phyloP scores from a whole-genome alignment of 2,329 filamentous ascomycete species.

The Pleurostoma richardsiae region DNA sequence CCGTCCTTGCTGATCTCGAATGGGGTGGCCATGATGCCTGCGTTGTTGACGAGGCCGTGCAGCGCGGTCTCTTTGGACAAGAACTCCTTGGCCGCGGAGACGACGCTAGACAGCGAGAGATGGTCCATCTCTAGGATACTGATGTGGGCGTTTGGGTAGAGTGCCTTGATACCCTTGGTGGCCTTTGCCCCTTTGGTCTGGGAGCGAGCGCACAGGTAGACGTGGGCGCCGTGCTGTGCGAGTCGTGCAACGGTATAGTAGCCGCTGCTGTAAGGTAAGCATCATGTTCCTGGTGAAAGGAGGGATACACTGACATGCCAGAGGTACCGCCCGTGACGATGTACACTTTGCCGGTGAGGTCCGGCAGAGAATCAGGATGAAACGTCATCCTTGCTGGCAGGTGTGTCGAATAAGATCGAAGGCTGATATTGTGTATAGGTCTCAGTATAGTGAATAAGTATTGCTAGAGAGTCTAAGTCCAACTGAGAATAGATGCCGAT shows the following conservation, averaged over 20 bases:
- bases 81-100: constrained; percentile 25
- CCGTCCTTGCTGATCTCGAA: constrained; percentile 27
- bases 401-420: background rate
- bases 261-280: constrained; percentile 17
- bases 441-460: background rate
- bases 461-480: background rate
- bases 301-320: background rate
- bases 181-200: constrained; percentile 23
- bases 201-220: constrained; percentile 31
- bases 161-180: constrained; percentile 23
- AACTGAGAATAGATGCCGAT: background rate
- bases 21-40: constrained; percentile 23
- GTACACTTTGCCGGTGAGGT: constrained; percentile 7
- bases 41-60: constrained; percentile 27
- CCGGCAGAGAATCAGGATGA: constrained; percentile 12
- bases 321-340: constrained; percentile 7
- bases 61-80: constrained; percentile 18
- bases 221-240: constrained; percentile 29
- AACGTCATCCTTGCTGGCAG: constrained; percentile 5
- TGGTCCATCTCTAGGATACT: constrained; percentile 29
- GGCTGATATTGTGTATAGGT: background rate
- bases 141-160: constrained; percentile 22
- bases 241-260: constrained; percentile 28
- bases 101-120: constrained; percentile 26
- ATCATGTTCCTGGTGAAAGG: constrained; percentile 1